Conservation (phyloP, 2,329 filamentous ascomycete species). For the Cylindrodendrum hubeiense region DNA sequence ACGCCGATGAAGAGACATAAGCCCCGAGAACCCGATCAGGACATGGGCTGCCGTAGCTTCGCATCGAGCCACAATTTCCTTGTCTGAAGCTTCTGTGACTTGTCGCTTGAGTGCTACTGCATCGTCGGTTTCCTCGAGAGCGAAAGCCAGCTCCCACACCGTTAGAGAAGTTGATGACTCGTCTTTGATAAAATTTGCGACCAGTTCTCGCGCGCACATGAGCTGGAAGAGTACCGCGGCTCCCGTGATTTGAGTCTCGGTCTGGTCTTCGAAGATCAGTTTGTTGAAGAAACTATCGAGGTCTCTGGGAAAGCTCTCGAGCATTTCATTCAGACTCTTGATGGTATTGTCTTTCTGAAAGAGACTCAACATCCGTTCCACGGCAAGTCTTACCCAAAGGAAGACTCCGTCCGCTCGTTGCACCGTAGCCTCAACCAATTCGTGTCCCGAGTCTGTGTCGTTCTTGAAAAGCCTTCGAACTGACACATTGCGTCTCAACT, state of each 20-base stretch:
- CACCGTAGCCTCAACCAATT: constrained; percentile 33
- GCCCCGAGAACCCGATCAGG: constrained; percentile 38
- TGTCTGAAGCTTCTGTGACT: constrained; percentile 38
- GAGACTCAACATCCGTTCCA: constrained; percentile 43
- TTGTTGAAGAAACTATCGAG: constrained; percentile 47
- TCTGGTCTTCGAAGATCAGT: constrained; percentile 47
- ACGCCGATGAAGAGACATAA: constrained; percentile 42
- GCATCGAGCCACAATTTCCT: constrained; percentile 35
- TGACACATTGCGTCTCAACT: constrained; percentile 26
- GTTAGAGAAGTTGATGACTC: constrained; percentile 47
- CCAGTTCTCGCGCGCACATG: constrained; percentile 46
- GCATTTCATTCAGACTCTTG: constrained; percentile 2
- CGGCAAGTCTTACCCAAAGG: constrained; percentile 49
- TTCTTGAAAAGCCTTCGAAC: constrained; percentile 29
- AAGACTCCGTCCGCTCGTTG: constrained; percentile 49
- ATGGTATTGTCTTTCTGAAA: constrained; percentile 17
- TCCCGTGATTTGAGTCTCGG: constrained; percentile 25
- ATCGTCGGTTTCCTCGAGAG: constrained; percentile 39
- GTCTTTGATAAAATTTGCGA: constrained; percentile 49
- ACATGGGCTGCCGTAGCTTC: constrained; percentile 27
- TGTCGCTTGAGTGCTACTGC: constrained; percentile 19
- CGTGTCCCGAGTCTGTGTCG: constrained; percentile 1
- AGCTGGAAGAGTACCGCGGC: constrained; percentile 46
- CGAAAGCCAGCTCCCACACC: constrained; percentile 51
- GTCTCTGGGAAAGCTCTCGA: constrained; percentile 40